phyloP scores from a whole-genome alignment of 345 rosid genomes.

The Boechera divaricarpa region DNA sequence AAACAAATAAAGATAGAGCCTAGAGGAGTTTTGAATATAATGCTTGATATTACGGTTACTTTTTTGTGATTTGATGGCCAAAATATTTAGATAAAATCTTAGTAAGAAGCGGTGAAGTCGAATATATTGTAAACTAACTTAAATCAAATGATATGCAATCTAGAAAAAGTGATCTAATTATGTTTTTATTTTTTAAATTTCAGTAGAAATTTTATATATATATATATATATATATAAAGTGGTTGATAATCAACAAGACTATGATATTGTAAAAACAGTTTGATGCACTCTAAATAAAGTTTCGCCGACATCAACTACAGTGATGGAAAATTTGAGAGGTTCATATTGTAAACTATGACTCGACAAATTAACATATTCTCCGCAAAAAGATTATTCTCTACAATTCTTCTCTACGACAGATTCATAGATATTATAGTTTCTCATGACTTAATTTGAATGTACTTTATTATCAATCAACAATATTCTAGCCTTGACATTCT shows the following conservation, averaged over 20 bases:
- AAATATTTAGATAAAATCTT: background rate
- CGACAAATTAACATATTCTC: constrained; percentile 27
- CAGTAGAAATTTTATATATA: background rate
- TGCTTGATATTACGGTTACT: background rate
- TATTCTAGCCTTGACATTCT: constrained; percentile 30
- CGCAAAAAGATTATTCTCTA: constrained; percentile 9
- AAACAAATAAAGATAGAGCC: background rate
- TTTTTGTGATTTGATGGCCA: background rate
- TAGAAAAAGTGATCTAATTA: background rate
- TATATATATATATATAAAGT: background rate
- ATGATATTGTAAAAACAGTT: background rate
- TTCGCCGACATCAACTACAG: constrained; percentile 26
- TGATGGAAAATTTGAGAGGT: constrained; percentile 19
- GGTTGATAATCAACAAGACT: background rate
- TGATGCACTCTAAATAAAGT: background rate
- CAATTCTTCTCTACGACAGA: background rate
- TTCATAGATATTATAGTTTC: background rate
- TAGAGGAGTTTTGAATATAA: background rate
- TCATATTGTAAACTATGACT: background rate
- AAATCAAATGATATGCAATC: background rate
- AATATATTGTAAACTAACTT: background rate
- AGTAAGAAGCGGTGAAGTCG: background rate
- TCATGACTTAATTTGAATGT: constrained; percentile 20
- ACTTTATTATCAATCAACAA: constrained; percentile 1
- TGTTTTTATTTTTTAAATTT: background rate